Evolutionary conservation across 495 filamentous ascomycete genomes (phyloP), one percentile per base, ranked within the genome.

Genomic region (Penicillium angulare): DNA sequence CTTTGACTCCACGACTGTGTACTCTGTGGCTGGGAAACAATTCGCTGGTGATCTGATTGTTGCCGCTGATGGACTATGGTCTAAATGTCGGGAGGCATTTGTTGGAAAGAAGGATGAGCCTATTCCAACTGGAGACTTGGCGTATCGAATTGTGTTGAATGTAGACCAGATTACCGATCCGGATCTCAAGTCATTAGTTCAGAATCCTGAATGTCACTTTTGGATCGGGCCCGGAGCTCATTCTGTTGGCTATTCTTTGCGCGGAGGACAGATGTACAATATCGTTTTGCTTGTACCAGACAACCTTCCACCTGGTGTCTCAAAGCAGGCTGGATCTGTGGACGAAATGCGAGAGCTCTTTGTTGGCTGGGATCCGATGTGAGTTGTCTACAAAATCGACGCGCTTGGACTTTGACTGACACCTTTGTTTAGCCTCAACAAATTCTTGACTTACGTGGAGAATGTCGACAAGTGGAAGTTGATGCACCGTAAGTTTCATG

Each of bases 261-360:
- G 79, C 5, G 79, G 77, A 2, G 84, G 85, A 0, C 58, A 76
- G 21, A 70, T 86, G 65, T 83, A 82, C 50, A 89, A 89, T 53
- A 78, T 89, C 48, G 86, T 88, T 0, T 63, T 89, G 2, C 56
- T 89, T 10, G 81, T 84, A 16, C 87, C 87, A 1, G 87, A 90
- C 57, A 80, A 85, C 55, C 68, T 89, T 43, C 85, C 84, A 0
- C 67, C 69, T 3, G 75, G 76, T 13, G 69, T 84, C 5, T 77
- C 75, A 16, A 81, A 73, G 5, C 61, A 78, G 32, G 47, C 53
- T 38, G 86, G 84, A 2, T 78, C 78, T 24, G 69, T 86, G 24
- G 79, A 83, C 26, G 85, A 89, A 65, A 88, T 90, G 86, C 64
- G 74, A 50, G 70, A 71, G 5, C 59, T 86, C 12, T 87, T 83